Evolutionary conservation across 116 monocot species (phyloP).

Genomic region (Posidonia oceanica): DNA sequence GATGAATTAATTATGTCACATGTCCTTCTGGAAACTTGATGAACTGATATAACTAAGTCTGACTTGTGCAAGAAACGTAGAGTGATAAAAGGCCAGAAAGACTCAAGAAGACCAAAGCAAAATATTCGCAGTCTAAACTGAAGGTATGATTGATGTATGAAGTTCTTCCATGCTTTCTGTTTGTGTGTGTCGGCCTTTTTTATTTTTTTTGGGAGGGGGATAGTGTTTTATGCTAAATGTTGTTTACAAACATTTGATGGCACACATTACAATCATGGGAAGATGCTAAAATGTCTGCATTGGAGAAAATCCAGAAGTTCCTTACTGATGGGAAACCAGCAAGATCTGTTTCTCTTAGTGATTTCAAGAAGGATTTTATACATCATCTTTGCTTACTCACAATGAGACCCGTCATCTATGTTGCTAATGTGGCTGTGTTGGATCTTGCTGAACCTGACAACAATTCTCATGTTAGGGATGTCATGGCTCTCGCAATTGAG

Average conservation of each 20-base stretch:
- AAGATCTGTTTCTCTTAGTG: constrained; percentile 66
- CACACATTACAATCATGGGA: constrained; percentile 27
- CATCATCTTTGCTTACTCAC: constrained; percentile 85
- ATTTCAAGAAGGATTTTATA: constrained; percentile 82
- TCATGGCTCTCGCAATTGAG: constrained; percentile 53
- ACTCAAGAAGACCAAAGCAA: constrained; percentile 85
- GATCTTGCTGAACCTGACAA: constrained; percentile 59
- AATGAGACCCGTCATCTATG: constrained; percentile 95
- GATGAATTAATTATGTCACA: neutral
- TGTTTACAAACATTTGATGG: too few relatives aligned
- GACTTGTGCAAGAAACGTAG: constrained; percentile 39
- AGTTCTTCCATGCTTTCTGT: neutral
- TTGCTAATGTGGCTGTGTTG: constrained; percentile 94
- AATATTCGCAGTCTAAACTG: constrained; percentile 71
- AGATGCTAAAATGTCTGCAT: constrained; percentile 76
- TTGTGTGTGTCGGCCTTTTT: neutral
- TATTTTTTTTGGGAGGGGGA: too few relatives aligned
- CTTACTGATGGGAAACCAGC: constrained; percentile 97
- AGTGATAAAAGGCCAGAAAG: constrained; percentile 94
- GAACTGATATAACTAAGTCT: constrained; percentile 7
- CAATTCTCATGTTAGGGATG: constrained; percentile 76
- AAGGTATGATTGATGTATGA: constrained; percentile 41
- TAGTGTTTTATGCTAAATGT: neutral
- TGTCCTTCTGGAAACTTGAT: neutral
- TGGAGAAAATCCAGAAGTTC: constrained; percentile 74